phyloP scores from a whole-genome alignment of 2,329 filamentous ascomycete species.

The Tolypocladium album region DNA sequence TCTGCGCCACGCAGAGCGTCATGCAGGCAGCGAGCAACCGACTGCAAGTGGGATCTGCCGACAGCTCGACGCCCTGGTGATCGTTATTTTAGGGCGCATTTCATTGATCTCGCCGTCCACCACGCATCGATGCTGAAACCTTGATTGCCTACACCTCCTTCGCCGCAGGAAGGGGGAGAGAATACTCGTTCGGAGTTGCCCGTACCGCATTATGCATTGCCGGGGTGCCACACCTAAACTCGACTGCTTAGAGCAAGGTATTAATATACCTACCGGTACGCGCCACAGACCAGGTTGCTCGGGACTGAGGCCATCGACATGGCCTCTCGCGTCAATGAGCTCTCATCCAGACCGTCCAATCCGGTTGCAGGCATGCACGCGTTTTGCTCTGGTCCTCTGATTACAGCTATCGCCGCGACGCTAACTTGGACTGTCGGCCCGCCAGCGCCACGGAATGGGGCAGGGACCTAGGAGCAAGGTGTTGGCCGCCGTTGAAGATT shows the following conservation, averaged over 20 bases:
- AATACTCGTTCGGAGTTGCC: no score
- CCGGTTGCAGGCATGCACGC: background rate
- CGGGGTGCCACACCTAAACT: background rate
- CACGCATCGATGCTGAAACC: background rate
- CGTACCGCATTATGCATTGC: background rate
- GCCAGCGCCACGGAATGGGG: no score
- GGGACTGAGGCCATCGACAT: background rate
- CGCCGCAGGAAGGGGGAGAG: background rate
- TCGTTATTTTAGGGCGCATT: background rate
- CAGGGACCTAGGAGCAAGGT: no score
- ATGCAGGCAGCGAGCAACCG: background rate
- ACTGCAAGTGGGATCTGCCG: background rate
- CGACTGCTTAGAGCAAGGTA: background rate
- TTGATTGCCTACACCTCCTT: background rate
- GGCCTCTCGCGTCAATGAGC: background rate
- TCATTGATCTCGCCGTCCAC: background rate
- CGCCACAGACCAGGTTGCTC: background rate
- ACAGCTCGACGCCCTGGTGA: background rate
- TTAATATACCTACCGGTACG: background rate
- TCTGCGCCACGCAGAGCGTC: background rate
- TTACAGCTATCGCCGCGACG: background rate
- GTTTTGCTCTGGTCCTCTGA: background rate
- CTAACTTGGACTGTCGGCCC: background rate
- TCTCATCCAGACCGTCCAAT: background rate
- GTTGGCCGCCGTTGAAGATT: background rate